Base-by-base conservation (phyloP, 192 early-diverging fungal genomes). In the Backusella circina region DNA sequence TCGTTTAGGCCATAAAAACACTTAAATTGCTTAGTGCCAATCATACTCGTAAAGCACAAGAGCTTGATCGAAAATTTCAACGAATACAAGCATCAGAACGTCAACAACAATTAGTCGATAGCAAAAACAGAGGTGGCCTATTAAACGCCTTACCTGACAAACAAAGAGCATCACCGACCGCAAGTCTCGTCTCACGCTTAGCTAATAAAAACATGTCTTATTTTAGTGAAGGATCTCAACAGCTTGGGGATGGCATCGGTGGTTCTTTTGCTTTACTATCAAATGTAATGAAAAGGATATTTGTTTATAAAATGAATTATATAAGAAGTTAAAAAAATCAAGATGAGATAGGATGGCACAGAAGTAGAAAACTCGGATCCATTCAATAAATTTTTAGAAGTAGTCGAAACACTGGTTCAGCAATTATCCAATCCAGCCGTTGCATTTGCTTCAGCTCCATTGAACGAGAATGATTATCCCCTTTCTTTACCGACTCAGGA, bases 361-460 rank as follows among this genome's bases (percentile, higher is more conserved):
- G 51, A 72, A 12, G 66, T 88, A 50, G 90, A 91, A 28, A 88
- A 89, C 33, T 82, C 89, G n/a, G 93, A 93, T 84, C 93, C 93
- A 18, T 95, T 95, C 77, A 90, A 93, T 76, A 92, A 90, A 70
- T 95, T 95, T 67, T 92, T 90, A 88, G 87, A 92, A 38, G 90
- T 84, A 8, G 90, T 95, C 5, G 91, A 94, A 72, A 87, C 84
- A 39, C 70, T 95, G 21, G 88, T 95, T 0, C 84, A 89, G n/a
- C 91, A 93, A 74, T 83, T 92, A 28, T 90, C 90, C 0, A 86
- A 89, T 57, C 88, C 90, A 16, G 69, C 69, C n/a, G 89, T 91
- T 10, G 90, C 90, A 15, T 90, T 91, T 65, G 85, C 90, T 10
- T 83, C 89, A 0, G 86, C 85, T 2, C 90, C 90, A 5, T 65